Base-by-base conservation (phyloP, 805 yeast genomes). In the Sugiyamaella americana region DNA sequence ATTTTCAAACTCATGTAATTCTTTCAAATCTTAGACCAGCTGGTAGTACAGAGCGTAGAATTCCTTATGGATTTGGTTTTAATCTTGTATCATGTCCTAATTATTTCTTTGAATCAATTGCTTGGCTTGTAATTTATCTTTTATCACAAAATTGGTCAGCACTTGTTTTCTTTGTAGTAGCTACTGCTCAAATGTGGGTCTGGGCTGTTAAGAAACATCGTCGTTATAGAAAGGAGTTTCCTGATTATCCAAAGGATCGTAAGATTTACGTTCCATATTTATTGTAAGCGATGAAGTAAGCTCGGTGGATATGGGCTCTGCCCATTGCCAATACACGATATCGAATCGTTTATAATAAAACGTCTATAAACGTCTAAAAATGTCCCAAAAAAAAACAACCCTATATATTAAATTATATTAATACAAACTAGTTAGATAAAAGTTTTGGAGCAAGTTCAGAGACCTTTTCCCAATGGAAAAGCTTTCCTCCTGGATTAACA, bases 131-230 rank as follows among this genome's bases (percentile, higher is more conserved):
- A 22, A 79, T 82, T 58, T 78, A 91, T 18, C 49, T 87, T 22
- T 70, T 87, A 60, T 81, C 79, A 56, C 82, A 87, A 52, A 87
- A 88, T 68, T 73, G 91, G 76, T 74, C 88, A 30, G 76, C 91
- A 26, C 73, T 80, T 61, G 58, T 86, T 19, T 93, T 93, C 69
- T 69, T 80, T 43, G 56, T 71, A 17, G 86, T 87, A 41, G 82
- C 93, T 41, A 70, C 84, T 11, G 74, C 65, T 36, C 96, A 93
- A 63, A 91, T 93, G 98, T 82, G 76, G 69, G 56, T 78, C 45
- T 91, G 98, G 97, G 97, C 98, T 19, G 74, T 78, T 49, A 82
- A 87, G 71, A 89, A 87, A 65, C 94, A 91, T 67, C 72, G 70
- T 58, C 71, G 79, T 46, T 84, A 82, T 63, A 69, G 71, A 60